phyloP scores from a whole-genome alignment of 345 rosid species.

The Stellera chamaejasme region DNA sequence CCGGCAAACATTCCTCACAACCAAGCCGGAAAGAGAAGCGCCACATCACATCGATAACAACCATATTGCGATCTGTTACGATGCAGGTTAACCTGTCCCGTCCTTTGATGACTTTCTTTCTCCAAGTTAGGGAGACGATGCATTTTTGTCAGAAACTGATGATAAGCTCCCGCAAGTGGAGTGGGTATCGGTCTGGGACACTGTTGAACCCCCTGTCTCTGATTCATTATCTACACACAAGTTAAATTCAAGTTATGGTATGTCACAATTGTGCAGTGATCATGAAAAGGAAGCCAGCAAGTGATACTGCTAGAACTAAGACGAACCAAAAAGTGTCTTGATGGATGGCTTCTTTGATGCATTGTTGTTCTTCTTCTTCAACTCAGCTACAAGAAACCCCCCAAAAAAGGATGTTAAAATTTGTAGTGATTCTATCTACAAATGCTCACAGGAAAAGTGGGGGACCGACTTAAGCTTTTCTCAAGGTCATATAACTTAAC shows the following conservation, averaged over 20 bases:
- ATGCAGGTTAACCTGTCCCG: too few species aligned
- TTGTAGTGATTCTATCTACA: neutral
- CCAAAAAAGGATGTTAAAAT: neutral
- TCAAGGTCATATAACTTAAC: neutral
- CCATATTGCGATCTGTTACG: too few species aligned
- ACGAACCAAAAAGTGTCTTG: conserved; percentile 73
- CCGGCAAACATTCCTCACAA: too few species aligned
- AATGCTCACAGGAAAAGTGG: neutral
- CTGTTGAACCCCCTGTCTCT: conserved; percentile 40
- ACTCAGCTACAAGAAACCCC: conserved; percentile 35
- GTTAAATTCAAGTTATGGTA: neutral
- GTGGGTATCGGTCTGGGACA: conserved; percentile 17
- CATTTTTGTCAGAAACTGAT: too few species aligned
- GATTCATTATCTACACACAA: conserved; percentile 39
- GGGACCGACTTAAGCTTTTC: neutral
- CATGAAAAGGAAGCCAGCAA: too few species aligned
- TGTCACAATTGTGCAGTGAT: neutral
- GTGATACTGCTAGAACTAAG: too few species aligned
- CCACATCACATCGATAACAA: too few species aligned
- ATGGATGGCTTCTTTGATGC: conserved; percentile 53
- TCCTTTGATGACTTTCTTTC: too few species aligned
- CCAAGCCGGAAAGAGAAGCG: too few species aligned
- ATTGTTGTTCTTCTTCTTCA: conserved; percentile 63
- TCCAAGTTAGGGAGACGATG: too few species aligned
- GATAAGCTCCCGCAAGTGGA: conserved; percentile 37